A percentile compares a stretch with the other conserved stretches of the same genome.
Conservation (phyloP, 1,284 basidiomycete species). For the Neonothopanus nambi region DNA sequence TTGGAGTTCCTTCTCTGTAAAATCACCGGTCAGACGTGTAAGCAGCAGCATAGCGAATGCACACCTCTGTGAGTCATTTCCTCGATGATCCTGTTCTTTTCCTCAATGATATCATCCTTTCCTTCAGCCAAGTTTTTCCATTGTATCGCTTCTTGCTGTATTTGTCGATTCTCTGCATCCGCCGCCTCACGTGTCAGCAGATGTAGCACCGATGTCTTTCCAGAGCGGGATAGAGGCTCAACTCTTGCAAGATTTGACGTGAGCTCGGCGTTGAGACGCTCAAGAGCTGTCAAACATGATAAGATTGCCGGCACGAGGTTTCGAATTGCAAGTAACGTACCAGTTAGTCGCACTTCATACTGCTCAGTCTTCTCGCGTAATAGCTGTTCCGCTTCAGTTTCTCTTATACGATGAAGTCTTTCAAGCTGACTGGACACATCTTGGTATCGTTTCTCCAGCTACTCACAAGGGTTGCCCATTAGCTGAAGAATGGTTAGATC, state of each 20-base stretch:
- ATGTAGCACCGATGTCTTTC: constrained; percentile 53
- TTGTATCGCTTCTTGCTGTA: constrained; percentile 49
- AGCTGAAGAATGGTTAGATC: neutral
- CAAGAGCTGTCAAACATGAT: constrained; percentile 46
- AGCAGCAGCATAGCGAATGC: constrained; percentile 16
- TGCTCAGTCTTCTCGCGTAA: constrained; percentile 46
- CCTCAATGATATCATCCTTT: constrained; percentile 43
- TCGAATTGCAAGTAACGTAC: constrained; percentile 32
- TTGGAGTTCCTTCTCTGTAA: constrained; percentile 46
- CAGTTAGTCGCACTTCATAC: constrained; percentile 50
- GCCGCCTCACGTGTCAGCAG: constrained; percentile 72
- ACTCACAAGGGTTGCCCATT: neutral
- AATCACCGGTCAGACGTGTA: neutral
- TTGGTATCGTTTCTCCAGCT: constrained; percentile 49
- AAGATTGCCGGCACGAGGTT: neutral
- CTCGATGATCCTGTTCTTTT: constrained; percentile 46
- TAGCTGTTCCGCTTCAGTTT: constrained; percentile 62
- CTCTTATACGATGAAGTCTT: constrained; percentile 53
- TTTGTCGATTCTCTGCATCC: constrained; percentile 59
- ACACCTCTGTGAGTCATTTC: constrained; percentile 50
- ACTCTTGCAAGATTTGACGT: constrained; percentile 51
- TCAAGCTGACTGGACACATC: constrained; percentile 54
- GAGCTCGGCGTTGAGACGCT: constrained; percentile 57
- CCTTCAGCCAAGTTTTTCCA: constrained; percentile 46
- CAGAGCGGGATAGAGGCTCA: constrained; percentile 51